A percentile compares a stretch with the other conserved stretches of the same genome.
Conservation (phyloP, 331 rosid species). For the Pyrus hybrid region DNA sequence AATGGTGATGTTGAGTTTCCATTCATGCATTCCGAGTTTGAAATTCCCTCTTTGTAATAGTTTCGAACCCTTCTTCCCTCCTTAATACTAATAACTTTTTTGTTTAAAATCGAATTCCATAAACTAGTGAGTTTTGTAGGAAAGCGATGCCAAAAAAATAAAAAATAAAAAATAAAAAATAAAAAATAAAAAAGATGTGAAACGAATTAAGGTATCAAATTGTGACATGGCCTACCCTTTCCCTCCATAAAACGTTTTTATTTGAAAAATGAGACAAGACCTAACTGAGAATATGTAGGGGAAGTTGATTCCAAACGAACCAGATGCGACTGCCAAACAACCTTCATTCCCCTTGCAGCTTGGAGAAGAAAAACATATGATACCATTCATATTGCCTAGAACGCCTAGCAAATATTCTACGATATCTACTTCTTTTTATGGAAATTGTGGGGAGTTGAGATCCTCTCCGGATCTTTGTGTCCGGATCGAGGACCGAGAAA, state of each 20-base stretch:
- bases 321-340: neutral
- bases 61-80: too few species aligned
- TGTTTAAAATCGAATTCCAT: too few species aligned
- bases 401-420: neutral
- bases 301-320: constrained; percentile 1
- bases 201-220: neutral
- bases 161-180: too few species aligned
- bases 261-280: neutral
- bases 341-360: neutral
- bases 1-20: too few species aligned
- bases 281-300: neutral
- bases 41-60: too few species aligned
- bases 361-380: neutral
- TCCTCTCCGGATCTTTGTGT: too few species aligned
- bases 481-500: fast-evolving
- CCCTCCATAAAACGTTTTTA: neutral
- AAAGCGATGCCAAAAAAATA: neutral
- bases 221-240: neutral
- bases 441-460: neutral
- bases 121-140: neutral
- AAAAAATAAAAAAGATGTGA: too few species aligned
- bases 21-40: too few species aligned
- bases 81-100: too few species aligned
- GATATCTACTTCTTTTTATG: neutral
- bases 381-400: neutral